A percentile compares a stretch with the other conserved stretches of the same genome.
phyloP scores from a whole-genome alignment of 2,329 filamentous ascomycete genomes.

The Diaporthe sp. region DNA sequence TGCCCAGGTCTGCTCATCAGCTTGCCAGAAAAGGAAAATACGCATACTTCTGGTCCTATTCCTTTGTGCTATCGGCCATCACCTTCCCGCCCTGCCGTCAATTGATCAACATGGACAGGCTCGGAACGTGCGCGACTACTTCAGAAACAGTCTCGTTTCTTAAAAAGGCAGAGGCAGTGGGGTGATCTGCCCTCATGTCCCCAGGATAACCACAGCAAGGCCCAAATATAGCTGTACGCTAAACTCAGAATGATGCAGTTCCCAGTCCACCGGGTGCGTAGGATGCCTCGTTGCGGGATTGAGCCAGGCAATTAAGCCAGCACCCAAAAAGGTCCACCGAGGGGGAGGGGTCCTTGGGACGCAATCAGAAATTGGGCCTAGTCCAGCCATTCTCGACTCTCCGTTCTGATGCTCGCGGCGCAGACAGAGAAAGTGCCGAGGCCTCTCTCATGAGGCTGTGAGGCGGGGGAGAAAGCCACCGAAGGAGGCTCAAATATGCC shows the following conservation, averaged over 20 bases:
- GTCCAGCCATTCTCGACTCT: not conserved
- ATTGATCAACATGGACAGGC: not conserved
- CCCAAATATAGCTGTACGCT: constrained; percentile 39
- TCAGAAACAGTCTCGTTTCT: not conserved
- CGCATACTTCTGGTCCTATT: not conserved
- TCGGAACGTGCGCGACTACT: not conserved
- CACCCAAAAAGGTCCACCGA: constrained; percentile 33
- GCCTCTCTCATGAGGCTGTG: not conserved
- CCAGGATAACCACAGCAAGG: constrained; percentile 2
- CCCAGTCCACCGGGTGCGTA: constrained; percentile 39
- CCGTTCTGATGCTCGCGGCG: not conserved
- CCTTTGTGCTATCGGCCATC: not conserved
- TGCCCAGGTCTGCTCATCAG: not conserved
- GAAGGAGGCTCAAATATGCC: constrained; percentile 9
- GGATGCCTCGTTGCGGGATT: constrained; percentile 22
- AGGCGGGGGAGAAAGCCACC: not conserved
- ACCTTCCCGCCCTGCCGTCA: not conserved
- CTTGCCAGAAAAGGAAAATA: not conserved
- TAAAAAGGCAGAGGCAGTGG: constrained; percentile 11
- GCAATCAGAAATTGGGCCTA: not conserved
- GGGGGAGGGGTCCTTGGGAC: constrained; percentile 26
- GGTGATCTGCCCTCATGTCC: constrained; percentile 10
- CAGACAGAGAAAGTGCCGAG: not conserved
- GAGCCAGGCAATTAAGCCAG: constrained; percentile 24
- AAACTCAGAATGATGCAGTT: constrained; percentile 39